phyloP scores from a whole-genome alignment of 2,329 filamentous ascomycete species.

The Shiraia sp. region DNA sequence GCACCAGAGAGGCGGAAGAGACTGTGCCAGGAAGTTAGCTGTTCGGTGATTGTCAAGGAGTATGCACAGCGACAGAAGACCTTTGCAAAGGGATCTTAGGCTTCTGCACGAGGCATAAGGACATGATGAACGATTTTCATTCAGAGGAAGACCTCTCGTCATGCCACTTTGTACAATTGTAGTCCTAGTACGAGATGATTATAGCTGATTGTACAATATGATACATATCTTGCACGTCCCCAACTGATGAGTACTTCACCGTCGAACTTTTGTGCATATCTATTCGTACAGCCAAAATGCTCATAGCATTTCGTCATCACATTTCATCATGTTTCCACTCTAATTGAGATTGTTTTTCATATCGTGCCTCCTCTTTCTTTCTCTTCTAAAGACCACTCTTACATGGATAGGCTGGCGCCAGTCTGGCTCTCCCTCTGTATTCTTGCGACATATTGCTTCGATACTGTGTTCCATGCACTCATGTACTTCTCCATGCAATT shows the following conservation, averaged over 20 bases:
- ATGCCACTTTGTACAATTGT: constrained; percentile 1
- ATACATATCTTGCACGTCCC: constrained; percentile 14
- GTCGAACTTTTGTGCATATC: no score
- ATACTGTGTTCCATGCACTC: constrained; percentile 57
- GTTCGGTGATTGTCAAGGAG: constrained; percentile 81
- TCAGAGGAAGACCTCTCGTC: no score
- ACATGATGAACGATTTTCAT: constrained; percentile 7
- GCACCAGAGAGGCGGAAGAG: constrained; percentile 73
- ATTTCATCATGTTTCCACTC: no score
- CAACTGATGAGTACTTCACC: background rate
- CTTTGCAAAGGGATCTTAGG: constrained; percentile 33
- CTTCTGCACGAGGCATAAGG: constrained; percentile 3
- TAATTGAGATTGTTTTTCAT: background rate
- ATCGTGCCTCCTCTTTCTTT: background rate
- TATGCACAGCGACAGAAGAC: constrained; percentile 65
- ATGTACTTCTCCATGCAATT: constrained; percentile 62
- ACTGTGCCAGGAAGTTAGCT: constrained; percentile 84
- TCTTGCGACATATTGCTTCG: constrained; percentile 53
- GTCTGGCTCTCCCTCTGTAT: constrained; percentile 49
- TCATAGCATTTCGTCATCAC: no score
- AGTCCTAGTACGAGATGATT: constrained; percentile 3
- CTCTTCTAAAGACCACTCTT: background rate
- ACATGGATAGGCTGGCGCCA: constrained; percentile 1
- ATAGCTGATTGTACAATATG: constrained; percentile 27
- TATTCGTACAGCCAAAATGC: no score